Percentiles rank a stretch among this genome's conserved stretches.
These are phyloP conservation scores for Porodaedalea pini DNA, from an alignment of 1,284 basidiomycete species.

Conservation along the genomic window DNA sequence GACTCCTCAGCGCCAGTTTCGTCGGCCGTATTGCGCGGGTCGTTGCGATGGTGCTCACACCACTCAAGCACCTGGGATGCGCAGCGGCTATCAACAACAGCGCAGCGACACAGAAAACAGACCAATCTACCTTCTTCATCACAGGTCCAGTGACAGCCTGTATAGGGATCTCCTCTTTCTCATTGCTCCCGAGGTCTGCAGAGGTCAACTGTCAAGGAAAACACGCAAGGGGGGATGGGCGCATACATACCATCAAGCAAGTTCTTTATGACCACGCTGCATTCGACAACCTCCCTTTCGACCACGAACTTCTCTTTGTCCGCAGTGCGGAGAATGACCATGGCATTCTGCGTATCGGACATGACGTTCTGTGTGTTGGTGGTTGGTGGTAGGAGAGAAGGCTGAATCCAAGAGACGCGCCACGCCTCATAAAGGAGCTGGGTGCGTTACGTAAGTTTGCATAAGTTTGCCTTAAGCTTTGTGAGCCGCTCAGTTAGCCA, in stretches of 20 bases:
- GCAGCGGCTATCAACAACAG: not conserved
- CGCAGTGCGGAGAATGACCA: constrained; percentile 85
- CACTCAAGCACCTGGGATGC: constrained; percentile 86
- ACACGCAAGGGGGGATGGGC: too few relatives aligned
- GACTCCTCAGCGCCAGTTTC: constrained; percentile 86
- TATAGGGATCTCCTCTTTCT: constrained; percentile 89
- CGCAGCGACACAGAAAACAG: not conserved
- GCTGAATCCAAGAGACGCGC: constrained; percentile 10
- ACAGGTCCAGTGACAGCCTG: constrained; percentile 97
- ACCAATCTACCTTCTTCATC: constrained; percentile 78
- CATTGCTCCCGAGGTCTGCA: constrained; percentile 85
- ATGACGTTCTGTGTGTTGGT: constrained; percentile 16
- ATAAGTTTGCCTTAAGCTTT: not conserved
- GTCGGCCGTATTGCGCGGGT: constrained; percentile 88
- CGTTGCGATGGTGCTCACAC: constrained; percentile 97
- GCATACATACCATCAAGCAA: constrained; percentile 89
- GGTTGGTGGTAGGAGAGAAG: constrained; percentile 17
- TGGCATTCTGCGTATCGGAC: constrained; percentile 37
- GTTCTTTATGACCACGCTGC: constrained; percentile 96
- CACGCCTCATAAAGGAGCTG: constrained; percentile 4
- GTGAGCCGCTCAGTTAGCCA: not conserved
- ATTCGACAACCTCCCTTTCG: constrained; percentile 93
- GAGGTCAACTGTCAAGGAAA: constrained; percentile 12
- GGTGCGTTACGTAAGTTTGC: not conserved
- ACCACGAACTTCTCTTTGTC: constrained; percentile 95